Evolutionary conservation across 257 asterid species (phyloP).

Genomic region (Solanum sejunctum): DNA sequence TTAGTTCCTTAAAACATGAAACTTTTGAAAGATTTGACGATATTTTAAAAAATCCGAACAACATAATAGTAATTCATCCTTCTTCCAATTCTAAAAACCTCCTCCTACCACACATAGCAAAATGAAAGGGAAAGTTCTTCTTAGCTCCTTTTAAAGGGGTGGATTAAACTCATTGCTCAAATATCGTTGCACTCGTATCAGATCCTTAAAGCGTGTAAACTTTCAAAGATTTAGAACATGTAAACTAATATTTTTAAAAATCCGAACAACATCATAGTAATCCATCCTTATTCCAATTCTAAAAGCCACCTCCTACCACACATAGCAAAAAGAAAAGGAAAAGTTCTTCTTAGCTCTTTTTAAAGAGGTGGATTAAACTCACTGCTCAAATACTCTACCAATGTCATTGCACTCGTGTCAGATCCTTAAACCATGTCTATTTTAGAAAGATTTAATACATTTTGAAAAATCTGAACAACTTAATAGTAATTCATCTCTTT

Average conservation of each 20-base stretch:
- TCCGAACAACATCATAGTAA: background rate
- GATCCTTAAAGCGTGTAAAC: background rate
- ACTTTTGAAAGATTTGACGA: background rate
- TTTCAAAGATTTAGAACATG: background rate
- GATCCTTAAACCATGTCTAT: background rate
- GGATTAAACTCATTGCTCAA: too few relatives aligned
- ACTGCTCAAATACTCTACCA: background rate
- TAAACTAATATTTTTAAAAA: accelerated
- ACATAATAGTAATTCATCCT: background rate
- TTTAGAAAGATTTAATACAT: background rate
- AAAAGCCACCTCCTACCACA: too few relatives aligned
- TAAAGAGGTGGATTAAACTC: too few relatives aligned
- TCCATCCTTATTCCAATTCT: background rate
- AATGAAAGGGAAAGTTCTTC: background rate
- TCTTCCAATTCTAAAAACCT: background rate
- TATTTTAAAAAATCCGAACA: background rate
- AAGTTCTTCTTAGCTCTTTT: background rate
- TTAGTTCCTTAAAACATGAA: background rate
- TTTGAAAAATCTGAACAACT: background rate
- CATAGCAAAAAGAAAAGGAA: background rate
- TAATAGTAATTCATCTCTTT: background rate
- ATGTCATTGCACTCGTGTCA: too few relatives aligned
- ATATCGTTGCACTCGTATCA: too few relatives aligned
- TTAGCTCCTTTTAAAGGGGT: background rate
- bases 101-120: background rate